phyloP scores from a whole-genome alignment of 371 early-diverging fungal genomes.

The Mucor indicus region DNA sequence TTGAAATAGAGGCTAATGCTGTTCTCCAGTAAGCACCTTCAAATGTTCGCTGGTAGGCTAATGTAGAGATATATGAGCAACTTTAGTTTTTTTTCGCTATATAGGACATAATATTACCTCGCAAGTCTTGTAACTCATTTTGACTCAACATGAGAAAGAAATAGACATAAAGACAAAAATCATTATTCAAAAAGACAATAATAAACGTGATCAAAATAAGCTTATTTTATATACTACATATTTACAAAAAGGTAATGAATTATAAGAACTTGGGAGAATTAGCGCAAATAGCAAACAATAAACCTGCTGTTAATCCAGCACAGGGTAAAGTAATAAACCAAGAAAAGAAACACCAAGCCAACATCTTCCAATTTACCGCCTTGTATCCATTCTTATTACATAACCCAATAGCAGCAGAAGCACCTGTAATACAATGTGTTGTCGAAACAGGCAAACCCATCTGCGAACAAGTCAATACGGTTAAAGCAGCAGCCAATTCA shows the following conservation, averaged over 20 bases:
- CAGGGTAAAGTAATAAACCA: slow-evolving; percentile 83
- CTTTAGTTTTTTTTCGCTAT: neutral
- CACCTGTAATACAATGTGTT: slow-evolving; percentile 87
- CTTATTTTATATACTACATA: neutral
- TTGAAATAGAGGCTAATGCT: slow-evolving; percentile 64
- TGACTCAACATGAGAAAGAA: slow-evolving; percentile 24
- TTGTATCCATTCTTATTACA: slow-evolving; percentile 63
- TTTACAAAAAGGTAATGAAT: neutral
- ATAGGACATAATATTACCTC: slow-evolving; percentile 13
- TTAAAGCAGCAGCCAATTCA: slow-evolving; percentile 80
- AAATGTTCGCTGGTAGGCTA: slow-evolving; percentile 72
- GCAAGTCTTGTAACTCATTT: slow-evolving; percentile 31
- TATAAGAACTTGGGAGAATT: slow-evolving; percentile 46
- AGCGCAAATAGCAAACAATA: slow-evolving; percentile 60
- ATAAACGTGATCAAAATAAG: neutral
- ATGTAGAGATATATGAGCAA: neutral
- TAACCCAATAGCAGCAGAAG: slow-evolving; percentile 82
- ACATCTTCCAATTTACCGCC: slow-evolving; percentile 81
- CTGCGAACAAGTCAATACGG: slow-evolving; percentile 84
- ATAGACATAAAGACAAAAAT: slow-evolving; percentile 15
- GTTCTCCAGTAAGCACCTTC: slow-evolving; percentile 81
- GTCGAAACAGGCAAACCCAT: slow-evolving; percentile 84
- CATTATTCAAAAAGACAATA: neutral
- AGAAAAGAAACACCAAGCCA: slow-evolving; percentile 66
- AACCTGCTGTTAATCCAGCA: slow-evolving; percentile 69